These are phyloP conservation scores for Cymbopogon citratus DNA, from an alignment of 176 grass and related monocot genomes.

Conservation along the genomic window DNA sequence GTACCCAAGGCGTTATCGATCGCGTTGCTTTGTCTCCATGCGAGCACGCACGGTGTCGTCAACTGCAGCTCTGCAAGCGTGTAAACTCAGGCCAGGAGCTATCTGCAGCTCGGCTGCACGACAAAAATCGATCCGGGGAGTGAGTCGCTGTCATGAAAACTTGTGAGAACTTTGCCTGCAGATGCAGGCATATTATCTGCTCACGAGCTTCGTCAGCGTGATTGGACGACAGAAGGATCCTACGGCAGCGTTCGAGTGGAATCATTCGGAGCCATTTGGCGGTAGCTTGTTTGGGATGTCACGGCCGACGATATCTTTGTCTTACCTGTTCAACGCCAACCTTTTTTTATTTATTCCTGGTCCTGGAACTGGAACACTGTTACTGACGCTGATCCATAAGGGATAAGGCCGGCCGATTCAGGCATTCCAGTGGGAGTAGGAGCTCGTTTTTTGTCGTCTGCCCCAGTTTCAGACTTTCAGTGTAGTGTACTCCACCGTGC, in stretches of 20 bases:
- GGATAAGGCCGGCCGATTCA: background rate
- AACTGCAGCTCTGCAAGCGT: background rate
- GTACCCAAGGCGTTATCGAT: too few relatives aligned
- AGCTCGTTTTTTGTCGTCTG: background rate
- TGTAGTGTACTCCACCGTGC: background rate
- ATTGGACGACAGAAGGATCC: constrained; percentile 17
- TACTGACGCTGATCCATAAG: background rate
- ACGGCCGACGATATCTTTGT: background rate
- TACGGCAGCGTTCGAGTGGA: background rate
- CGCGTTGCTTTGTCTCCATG: background rate
- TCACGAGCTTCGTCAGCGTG: background rate
- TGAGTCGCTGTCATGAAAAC: background rate
- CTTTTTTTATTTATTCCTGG: constrained; percentile 19
- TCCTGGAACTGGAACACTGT: background rate
- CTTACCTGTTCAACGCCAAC: constrained; percentile 11
- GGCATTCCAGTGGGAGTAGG: background rate
- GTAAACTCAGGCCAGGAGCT: background rate
- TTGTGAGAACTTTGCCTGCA: background rate
- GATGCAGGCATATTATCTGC: background rate
- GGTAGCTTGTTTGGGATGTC: background rate
- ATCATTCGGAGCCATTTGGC: constrained; percentile 9
- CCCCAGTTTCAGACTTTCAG: background rate
- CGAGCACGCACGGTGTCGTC: background rate
- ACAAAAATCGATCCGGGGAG: background rate
- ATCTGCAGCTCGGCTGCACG: background rate